Evolutionary conservation across 1,284 basidiomycete genomes (phyloP).

Genomic region (Cerioporus squamosus): DNA sequence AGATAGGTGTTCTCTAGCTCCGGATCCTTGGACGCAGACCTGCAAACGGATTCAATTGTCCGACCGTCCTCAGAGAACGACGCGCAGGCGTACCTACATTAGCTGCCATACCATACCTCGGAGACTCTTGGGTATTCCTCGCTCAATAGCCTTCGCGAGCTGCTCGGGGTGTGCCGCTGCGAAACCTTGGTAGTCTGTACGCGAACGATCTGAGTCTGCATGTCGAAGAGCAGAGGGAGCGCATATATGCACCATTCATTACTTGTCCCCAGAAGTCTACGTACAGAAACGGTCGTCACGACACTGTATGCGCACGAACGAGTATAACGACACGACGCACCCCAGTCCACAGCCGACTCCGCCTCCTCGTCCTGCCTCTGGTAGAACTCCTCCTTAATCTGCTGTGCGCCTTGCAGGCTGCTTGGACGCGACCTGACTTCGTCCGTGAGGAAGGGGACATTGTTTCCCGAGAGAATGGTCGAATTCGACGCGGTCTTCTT

Average conservation of each 20-base stretch:
- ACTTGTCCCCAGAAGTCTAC: conserved; percentile 96
- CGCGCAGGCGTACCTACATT: conserved; percentile 62
- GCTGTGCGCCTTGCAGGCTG: conserved; percentile 59
- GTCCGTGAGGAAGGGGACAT: conserved; percentile 54
- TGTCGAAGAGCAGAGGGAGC: neutral
- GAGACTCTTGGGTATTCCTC: conserved; percentile 84
- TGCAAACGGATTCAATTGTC: conserved; percentile 28
- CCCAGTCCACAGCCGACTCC: conserved; percentile 66
- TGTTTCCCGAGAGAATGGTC: conserved; percentile 57
- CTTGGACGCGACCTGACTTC: conserved; percentile 42
- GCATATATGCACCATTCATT: conserved; percentile 68
- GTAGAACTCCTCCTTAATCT: conserved; percentile 70
- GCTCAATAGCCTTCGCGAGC: conserved; percentile 89
- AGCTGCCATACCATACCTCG: conserved; percentile 99
- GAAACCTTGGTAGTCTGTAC: conserved; percentile 81
- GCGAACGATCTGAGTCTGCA: neutral
- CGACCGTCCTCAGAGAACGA: too few species aligned
- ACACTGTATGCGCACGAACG: neutral
- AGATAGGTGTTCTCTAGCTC: conserved; percentile 89
- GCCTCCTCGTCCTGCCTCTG: conserved; percentile 53
- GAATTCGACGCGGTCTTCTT: conserved; percentile 68
- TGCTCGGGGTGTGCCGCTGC: conserved; percentile 80
- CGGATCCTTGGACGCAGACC: conserved; percentile 88
- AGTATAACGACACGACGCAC: conserved; percentile 47
- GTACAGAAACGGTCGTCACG: conserved; percentile 33